phyloP scores from a whole-genome alignment of 2,329 filamentous ascomycete genomes.

The Periconia sp. region DNA sequence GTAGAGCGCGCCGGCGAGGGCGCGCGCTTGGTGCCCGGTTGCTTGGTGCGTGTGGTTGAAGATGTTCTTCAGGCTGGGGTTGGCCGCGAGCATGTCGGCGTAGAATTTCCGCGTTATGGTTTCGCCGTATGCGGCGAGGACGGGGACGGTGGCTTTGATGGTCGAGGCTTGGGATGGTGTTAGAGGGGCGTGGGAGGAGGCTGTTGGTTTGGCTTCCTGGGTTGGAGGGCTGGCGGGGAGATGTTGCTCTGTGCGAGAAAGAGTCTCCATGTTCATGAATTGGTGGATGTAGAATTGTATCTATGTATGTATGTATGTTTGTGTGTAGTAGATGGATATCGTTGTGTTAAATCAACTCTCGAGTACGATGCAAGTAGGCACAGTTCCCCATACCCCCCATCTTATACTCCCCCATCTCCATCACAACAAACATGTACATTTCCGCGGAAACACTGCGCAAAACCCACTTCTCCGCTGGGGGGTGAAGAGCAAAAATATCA shows the following conservation, averaged over 20 bases:
- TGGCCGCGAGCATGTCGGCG: conserved; percentile 67
- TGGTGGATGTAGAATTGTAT: neutral
- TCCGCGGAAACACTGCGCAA: neutral
- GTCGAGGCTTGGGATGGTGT: conserved; percentile 67
- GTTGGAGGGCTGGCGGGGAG: neutral
- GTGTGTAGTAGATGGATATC: neutral
- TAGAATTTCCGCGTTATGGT: conserved; percentile 76
- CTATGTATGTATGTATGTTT: neutral
- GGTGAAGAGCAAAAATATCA: neutral
- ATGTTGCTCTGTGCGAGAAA: neutral
- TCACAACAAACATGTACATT: neutral
- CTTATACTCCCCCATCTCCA: neutral
- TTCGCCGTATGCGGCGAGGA: conserved; percentile 70
- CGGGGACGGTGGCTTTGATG: conserved; percentile 74
- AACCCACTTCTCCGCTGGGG: neutral
- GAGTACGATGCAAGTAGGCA: no score
- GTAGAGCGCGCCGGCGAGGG: conserved; percentile 71
- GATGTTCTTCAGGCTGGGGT: conserved; percentile 71
- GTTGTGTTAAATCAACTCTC: neutral
- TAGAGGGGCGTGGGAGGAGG: conserved; percentile 49
- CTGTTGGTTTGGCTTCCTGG: neutral
- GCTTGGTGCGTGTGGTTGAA: conserved; percentile 76
- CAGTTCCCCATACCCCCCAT: no score
- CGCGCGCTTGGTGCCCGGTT: conserved; percentile 71
- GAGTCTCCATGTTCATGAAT: neutral